Conservation (phyloP, 495 filamentous ascomycete genomes). For the Penicillium diatomitis region DNA sequence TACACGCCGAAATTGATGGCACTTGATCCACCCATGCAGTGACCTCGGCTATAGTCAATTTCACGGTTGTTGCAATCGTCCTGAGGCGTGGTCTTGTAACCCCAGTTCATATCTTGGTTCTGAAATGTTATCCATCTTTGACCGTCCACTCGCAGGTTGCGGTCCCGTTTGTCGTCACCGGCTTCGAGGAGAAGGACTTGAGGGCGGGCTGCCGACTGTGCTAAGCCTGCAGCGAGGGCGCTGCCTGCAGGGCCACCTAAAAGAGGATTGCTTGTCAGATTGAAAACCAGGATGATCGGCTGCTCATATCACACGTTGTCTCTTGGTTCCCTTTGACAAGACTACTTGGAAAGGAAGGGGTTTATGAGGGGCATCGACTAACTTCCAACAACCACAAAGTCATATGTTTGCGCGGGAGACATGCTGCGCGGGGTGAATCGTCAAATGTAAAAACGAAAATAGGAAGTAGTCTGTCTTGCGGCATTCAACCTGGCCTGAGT, state of each 20-base stretch:
- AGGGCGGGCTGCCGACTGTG: conserved; percentile 31
- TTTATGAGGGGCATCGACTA: no score
- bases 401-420: no score
- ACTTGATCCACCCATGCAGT: conserved; percentile 48
- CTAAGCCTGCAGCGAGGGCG: conserved; percentile 34
- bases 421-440: no score
- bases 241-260: conserved; percentile 45
- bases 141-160: conserved; percentile 34
- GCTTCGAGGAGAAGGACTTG: conserved; percentile 45
- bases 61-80: conserved; percentile 31
- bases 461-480: no score
- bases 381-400: no score
- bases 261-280: no score
- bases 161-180: conserved; percentile 38
- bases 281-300: no score
- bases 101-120: conserved; percentile 43
- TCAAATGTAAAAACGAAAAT: no score
- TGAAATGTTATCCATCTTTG: conserved; percentile 39
- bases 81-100: conserved; percentile 47
- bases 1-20: conserved; percentile 53
- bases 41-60: conserved; percentile 46
- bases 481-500: no score
- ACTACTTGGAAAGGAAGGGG: no score
- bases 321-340: no score
- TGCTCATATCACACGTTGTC: no score